Base-by-base conservation (phyloP, 2,329 filamentous ascomycete genomes). In the Chaetomiaceae sp. region DNA sequence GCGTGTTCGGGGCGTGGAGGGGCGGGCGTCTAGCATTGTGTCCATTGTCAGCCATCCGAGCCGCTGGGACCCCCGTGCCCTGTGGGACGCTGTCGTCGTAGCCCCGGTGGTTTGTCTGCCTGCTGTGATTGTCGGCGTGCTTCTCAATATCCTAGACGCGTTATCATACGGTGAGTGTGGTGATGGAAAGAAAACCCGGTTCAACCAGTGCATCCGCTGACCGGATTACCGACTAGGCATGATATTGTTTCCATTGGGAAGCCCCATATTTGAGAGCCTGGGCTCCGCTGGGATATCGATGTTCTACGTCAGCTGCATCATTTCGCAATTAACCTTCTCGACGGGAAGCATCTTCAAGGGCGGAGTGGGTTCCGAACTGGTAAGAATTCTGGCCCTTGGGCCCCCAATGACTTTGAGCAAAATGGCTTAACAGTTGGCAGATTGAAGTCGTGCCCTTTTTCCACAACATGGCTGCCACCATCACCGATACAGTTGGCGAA, bases 361-460 rank as follows among this genome's bases (percentile, higher is more conserved):
- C 14, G 89, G 88, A 3, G 82, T 98, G 49, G 93, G 93, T 5
- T 97, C 93, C 2, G 93, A 98, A 65, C 83, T 98, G 82, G 81
- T 84, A 68, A 55, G 75, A 65, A 10, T 22, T 17, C 26, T 4
- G 22, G 17, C 26, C 9, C 19, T 11, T 22, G 1, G 15, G 4
- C 27, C 27, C 27, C 14, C 10, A 12, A 12, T 8, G 27, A 6
- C 4, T 6, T 5, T 30, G 14, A 24, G 8, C 17, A 22, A 20
- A 35, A 48, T 40, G 14, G 7, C 39, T n/a, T 51, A 19, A 58
- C 37, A 26, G 11, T 24, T 4, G 2, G 7, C 52, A 84, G 79
- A 98, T 97, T 56, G 93, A 98, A 68, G 91, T 97, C 1, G 91
- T 98, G 1, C 93, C 91, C 0, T 98, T 98, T 69, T 97, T 98